These are phyloP conservation scores for Wickerhamiella cacticola DNA, from an alignment of 805 yeast genomes.

Conservation along the genomic window DNA sequence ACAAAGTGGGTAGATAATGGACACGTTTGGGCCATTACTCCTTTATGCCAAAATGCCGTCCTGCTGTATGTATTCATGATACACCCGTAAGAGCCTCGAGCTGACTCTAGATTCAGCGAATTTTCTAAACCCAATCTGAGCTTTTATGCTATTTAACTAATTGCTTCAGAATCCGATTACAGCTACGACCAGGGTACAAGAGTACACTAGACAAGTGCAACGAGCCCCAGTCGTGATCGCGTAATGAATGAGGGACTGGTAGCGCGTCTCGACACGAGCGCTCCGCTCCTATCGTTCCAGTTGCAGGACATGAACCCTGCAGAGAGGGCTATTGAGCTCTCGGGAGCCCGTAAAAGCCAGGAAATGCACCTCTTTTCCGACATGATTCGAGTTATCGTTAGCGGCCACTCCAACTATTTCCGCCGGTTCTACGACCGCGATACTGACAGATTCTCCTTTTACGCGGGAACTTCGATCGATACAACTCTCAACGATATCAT, in stretches of 20 bases:
- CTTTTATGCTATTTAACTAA: no score
- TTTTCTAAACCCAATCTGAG: no score
- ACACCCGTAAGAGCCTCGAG: no score
- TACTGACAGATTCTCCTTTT: slow-evolving; percentile 69
- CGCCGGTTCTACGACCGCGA: slow-evolving; percentile 39
- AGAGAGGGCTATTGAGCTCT: neutral
- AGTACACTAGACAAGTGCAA: neutral
- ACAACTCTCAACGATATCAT: slow-evolving; percentile 60
- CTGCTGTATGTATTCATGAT: no score
- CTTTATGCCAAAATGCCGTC: no score
- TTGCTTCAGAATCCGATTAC: no score
- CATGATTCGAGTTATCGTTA: slow-evolving; percentile 47
- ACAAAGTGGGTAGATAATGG: no score
- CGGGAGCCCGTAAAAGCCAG: slow-evolving; percentile 41
- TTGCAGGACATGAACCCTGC: neutral
- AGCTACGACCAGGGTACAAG: no score
- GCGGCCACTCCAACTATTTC: slow-evolving; percentile 61
- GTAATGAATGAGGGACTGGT: slow-evolving; percentile 1
- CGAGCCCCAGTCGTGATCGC: neutral
- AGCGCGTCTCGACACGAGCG: slow-evolving; percentile 2
- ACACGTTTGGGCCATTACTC: no score
- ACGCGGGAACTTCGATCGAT: slow-evolving; percentile 47
- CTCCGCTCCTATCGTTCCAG: slow-evolving; percentile 7
- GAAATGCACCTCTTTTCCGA: slow-evolving; percentile 67
- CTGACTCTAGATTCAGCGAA: no score